Conservation (phyloP, 2,329 filamentous ascomycete genomes). For the Beauveria caledonica region DNA sequence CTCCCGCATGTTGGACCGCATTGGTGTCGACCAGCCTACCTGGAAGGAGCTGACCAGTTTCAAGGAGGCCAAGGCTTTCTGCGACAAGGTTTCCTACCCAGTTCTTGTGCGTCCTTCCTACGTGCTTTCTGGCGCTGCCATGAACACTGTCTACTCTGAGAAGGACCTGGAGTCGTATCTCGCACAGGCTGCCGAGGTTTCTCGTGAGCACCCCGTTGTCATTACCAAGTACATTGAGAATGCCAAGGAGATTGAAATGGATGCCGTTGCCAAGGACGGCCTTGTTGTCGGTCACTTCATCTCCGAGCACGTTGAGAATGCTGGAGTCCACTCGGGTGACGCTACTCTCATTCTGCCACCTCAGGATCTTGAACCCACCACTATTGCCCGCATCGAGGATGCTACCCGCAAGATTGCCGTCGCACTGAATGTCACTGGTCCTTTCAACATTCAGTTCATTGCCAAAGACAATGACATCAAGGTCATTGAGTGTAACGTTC, state of each 20-base stretch:
- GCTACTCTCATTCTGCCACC: constrained; percentile 92
- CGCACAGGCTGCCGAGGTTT: constrained; percentile 85
- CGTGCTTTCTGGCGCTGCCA: constrained; percentile 91
- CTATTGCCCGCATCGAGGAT: constrained; percentile 84
- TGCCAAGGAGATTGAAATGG: constrained; percentile 99
- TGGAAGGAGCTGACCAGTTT: constrained; percentile 98
- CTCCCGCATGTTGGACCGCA: constrained; percentile 92
- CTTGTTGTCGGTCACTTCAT: constrained; percentile 92
- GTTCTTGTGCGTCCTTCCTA: constrained; percentile 94
- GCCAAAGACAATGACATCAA: constrained; percentile 99
- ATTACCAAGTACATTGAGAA: constrained; percentile 99
- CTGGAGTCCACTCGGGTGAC: constrained; percentile 96
- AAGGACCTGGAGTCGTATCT: constrained; percentile 85
- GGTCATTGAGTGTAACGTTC: constrained; percentile 98
- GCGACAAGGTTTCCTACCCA: constrained; percentile 80
- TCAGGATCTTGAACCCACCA: constrained; percentile 84
- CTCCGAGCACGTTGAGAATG: constrained; percentile 97
- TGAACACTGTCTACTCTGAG: constrained; percentile 98
- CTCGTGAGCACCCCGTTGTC: constrained; percentile 89
- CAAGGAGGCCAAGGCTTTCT: constrained; percentile 81
- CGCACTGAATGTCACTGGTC: constrained; percentile 90
- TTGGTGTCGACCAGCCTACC: constrained; percentile 88
- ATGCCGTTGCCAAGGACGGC: constrained; percentile 87
- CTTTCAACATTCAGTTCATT: constrained; percentile 99
- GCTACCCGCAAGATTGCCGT: constrained; percentile 92